Percentiles rank a stretch among this genome's conserved stretches.
phyloP scores from a whole-genome alignment of 192 early-diverging fungal genomes.

The Irineochytrium annulatum region DNA sequence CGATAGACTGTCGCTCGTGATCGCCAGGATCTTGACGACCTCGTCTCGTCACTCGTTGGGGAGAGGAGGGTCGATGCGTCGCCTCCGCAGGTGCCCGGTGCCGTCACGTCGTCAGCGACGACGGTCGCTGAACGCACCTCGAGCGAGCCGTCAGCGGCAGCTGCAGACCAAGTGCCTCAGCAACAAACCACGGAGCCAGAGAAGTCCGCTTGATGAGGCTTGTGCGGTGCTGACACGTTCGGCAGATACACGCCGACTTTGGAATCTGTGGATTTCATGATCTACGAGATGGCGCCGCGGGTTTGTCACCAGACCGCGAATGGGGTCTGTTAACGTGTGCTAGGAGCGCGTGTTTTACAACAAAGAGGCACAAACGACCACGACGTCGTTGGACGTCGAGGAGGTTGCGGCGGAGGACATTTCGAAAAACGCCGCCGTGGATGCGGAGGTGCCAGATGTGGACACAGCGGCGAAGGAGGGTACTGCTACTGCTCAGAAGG shows the following conservation, averaged over 20 bases:
- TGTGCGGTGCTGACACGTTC: not conserved
- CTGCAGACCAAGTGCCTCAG: not conserved
- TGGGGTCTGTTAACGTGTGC: not conserved
- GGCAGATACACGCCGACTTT: not conserved
- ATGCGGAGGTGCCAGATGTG: constrained; percentile 23
- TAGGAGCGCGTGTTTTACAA: constrained; percentile 79
- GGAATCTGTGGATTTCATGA: constrained; percentile 67
- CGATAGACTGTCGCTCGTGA: too few species aligned
- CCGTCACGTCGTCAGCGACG: constrained; percentile 1
- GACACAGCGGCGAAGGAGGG: constrained; percentile 32
- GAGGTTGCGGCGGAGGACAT: constrained; percentile 32
- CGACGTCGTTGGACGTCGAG: constrained; percentile 26
- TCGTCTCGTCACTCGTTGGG: constrained; percentile 81
- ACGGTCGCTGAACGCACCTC: not conserved
- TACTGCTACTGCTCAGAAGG: constrained; percentile 30
- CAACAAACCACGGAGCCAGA: not conserved
- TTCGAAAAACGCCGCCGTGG: constrained; percentile 18
- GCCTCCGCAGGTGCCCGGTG: not conserved
- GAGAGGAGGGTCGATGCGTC: constrained; percentile 41
- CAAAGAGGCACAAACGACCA: constrained; percentile 66
- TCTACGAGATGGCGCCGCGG: constrained; percentile 82
- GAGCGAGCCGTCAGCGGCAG: not conserved
- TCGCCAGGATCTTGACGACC: constrained; percentile 76
- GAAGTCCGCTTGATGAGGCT: not conserved
- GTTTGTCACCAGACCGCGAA: constrained; percentile 35